Evolutionary conservation across 2,329 filamentous ascomycete genomes (phyloP), one percentile per base, ranked within the genome.

Genomic region (Venturia oleaginea): DNA sequence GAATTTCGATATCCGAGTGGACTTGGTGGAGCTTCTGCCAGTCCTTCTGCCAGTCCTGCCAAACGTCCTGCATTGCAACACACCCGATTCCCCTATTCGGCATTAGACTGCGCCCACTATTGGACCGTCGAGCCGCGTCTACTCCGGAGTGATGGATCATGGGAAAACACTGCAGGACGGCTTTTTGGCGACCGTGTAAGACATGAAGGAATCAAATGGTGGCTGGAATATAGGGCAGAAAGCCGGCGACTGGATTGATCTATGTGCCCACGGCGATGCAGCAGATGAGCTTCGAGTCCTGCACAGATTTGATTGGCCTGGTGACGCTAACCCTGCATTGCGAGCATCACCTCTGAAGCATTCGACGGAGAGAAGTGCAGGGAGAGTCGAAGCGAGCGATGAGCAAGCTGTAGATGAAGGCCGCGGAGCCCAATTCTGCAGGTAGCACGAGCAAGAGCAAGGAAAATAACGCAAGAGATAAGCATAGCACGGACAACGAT

Each of bases 61-160:
- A n/a, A 27, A 6, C 51, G 30, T 55, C 51, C 27, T 55, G 51
- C 51, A 34, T 55, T 34, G 51, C 51, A 3, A 34, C 5, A 32
- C 27, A 32, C 51, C 51, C 51, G 27, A 34, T 34, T 3, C 34
- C 51, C 27, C 51, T 30, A 32, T 34, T 34, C 51, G 51, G 51
- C 13, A 55, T 15, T 1, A 15, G 24, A 32, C 17, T 55, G 27
- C 24, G 24, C 24, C 24, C 48, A 30, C 24, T 15, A 54, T 54
- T 55, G 51, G 51, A 34, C 17, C 51, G 51, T 55, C 51, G 51
- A 34, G 51, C 51, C 51, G 24, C 48, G 48, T 54, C 48, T 8
- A 32, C 43, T 46, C 51, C 51, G 51, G 6, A 55, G 51, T 19
- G 51, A 57, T 34, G 51, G 51, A 57, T 57, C 51, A 55, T 55